Evolutionary conservation across 768 basidiomycete genomes (phyloP).

Genomic region (Agrocybe praecox): DNA sequence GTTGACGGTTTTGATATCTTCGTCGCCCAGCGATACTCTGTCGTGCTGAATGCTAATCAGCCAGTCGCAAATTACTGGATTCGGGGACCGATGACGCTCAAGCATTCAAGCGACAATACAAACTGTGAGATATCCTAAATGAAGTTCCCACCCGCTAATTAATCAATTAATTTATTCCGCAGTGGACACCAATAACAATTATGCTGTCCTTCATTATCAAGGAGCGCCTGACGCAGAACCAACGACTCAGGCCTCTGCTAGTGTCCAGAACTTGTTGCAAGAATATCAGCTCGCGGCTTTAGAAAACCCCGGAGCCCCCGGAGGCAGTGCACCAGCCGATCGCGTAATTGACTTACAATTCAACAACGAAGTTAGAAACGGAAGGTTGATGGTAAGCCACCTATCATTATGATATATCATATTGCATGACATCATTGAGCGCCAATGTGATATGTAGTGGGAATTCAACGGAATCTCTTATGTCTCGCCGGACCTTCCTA

Average conservation of each 20-base stretch:
- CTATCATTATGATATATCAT: neutral
- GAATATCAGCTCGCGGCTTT: constrained; percentile 11
- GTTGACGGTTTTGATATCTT: constrained; percentile 44
- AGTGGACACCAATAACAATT: constrained; percentile 22
- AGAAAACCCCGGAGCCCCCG: constrained; percentile 21
- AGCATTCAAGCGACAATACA: constrained; percentile 29
- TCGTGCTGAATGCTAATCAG: constrained; percentile 43
- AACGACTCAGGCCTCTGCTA: constrained; percentile 24
- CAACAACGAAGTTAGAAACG: constrained; percentile 15
- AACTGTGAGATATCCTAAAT: constrained; percentile 26
- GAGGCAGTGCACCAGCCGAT: constrained; percentile 20
- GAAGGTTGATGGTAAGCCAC: constrained; percentile 10
- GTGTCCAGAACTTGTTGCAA: constrained; percentile 21
- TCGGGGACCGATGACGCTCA: constrained; percentile 35
- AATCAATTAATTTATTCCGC: neutral
- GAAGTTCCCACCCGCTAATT: neutral
- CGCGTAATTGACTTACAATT: constrained; percentile 22
- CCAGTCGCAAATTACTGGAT: constrained; percentile 51
- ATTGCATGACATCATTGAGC: constrained; percentile 20
- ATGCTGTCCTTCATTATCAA: constrained; percentile 39
- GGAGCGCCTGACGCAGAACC: constrained; percentile 38
- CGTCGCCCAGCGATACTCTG: constrained; percentile 53
- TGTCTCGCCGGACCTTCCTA: constrained; percentile 45
- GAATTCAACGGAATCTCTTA: constrained; percentile 31
- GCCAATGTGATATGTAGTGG: constrained; percentile 30